Percentiles rank a stretch among this genome's conserved stretches.
These are phyloP conservation scores for Rosellinia necatrix DNA, from an alignment of 2,329 filamentous ascomycete genomes.

Conservation along the genomic window DNA sequence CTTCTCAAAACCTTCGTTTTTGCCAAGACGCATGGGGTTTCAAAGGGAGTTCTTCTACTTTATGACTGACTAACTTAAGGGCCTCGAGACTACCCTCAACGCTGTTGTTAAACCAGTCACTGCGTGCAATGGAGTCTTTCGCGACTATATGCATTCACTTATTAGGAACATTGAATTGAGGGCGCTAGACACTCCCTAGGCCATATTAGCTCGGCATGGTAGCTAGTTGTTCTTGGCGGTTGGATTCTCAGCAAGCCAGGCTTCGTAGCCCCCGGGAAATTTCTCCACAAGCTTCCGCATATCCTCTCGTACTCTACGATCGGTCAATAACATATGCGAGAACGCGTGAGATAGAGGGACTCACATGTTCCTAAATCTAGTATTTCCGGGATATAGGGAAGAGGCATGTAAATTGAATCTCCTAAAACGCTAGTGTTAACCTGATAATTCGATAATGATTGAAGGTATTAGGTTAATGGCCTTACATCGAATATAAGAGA, in stretches of 20 bases:
- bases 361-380: conserved; percentile 16
- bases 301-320: conserved; percentile 16
- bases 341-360: not conserved
- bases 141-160: too few species aligned
- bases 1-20: too few species aligned
- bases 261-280: conserved; percentile 21
- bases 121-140: too few species aligned
- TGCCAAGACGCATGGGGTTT: too few species aligned
- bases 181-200: too few species aligned
- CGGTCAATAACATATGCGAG: not conserved
- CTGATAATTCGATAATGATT: not conserved
- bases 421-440: not conserved
- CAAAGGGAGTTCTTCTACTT: too few species aligned
- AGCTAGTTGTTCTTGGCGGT: too few species aligned
- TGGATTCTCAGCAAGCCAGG: conserved; percentile 3
- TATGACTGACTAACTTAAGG: too few species aligned
- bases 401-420: conserved; percentile 22
- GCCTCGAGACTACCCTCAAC: too few species aligned
- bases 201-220: too few species aligned
- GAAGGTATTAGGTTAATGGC: not conserved
- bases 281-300: conserved; percentile 23
- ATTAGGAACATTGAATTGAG: too few species aligned
- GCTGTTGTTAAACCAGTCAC: too few species aligned
- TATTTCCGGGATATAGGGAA: conserved; percentile 19
- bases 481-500: conserved; percentile 35